Conservation (phyloP, 2,329 filamentous ascomycete genomes). For the Aspergillus sp. region DNA sequence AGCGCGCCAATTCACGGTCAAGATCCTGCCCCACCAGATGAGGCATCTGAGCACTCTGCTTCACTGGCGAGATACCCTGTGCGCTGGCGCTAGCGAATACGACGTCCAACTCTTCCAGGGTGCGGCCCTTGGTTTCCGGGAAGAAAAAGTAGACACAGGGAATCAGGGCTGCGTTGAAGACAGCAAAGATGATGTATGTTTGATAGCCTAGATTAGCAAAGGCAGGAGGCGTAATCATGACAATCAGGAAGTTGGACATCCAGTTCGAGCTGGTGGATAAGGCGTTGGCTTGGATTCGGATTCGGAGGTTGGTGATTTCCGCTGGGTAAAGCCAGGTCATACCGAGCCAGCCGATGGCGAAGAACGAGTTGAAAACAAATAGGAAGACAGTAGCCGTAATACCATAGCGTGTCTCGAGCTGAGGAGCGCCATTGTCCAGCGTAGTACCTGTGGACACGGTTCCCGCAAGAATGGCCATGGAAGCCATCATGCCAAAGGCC, state of each 20-base stretch:
- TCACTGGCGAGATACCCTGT: conserved; percentile 4
- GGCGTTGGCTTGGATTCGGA: conserved; percentile 62
- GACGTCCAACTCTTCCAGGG: conserved; percentile 65
- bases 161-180: conserved; percentile 55
- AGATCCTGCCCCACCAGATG: background rate
- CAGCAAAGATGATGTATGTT: conserved; percentile 57
- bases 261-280: conserved; percentile 61
- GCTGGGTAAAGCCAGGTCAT: conserved; percentile 56
- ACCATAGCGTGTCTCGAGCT: conserved; percentile 1
- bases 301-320: conserved; percentile 54
- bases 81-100: conserved; percentile 8
- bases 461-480: conserved; percentile 3
- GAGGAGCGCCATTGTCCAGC: conserved; percentile 1
- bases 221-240: conserved; percentile 64
- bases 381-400: conserved; percentile 33
- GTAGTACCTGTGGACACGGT: background rate
- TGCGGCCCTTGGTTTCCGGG: conserved; percentile 58
- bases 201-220: conserved; percentile 55
- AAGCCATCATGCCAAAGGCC: conserved; percentile 10
- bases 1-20: background rate
- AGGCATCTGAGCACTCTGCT: conserved; percentile 5
- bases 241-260: conserved; percentile 64
- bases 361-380: conserved; percentile 67
- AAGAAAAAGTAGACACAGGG: conserved; percentile 60
- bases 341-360: conserved; percentile 62